Conservation (phyloP, 148 eudicot genomes). For the Amaranthus palmeri region DNA sequence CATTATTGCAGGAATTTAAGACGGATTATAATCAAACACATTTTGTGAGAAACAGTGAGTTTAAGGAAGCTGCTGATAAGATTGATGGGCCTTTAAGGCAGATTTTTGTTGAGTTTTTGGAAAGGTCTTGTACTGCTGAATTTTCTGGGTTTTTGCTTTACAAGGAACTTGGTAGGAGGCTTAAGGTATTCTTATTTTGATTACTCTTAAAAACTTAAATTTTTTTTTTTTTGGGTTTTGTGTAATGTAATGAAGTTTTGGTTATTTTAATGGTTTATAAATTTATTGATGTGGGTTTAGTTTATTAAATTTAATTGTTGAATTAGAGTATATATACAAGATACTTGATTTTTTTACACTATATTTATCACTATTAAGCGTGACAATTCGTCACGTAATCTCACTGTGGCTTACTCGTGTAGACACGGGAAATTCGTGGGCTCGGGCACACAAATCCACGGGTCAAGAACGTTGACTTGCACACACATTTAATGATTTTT, state of each 20-base stretch:
- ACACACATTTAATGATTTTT: too few species aligned
- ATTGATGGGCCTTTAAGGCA: conserved; percentile 70
- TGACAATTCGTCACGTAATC: too few species aligned
- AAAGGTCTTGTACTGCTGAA: conserved; percentile 98
- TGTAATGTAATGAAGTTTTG: background rate
- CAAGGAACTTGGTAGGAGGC: conserved; percentile 96
- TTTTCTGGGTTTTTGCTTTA: conserved; percentile 92
- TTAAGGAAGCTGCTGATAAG: conserved; percentile 93
- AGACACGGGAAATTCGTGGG: too few species aligned
- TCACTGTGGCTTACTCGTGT: too few species aligned
- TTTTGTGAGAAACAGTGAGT: conserved; percentile 92
- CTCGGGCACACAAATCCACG: too few species aligned
- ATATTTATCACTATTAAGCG: too few species aligned
- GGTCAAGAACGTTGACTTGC: too few species aligned
- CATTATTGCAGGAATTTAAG: conserved; percentile 86
- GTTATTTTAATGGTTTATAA: background rate
- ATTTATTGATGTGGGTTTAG: background rate
- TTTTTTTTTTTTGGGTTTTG: background rate
- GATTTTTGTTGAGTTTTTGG: conserved; percentile 93
- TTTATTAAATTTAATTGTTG: background rate
- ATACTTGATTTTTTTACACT: too few species aligned
- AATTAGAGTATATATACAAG: too few species aligned
- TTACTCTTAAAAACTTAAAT: background rate
- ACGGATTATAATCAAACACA: conserved; percentile 98
- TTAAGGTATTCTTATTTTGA: conserved; percentile 47